Conservation (phyloP, 2,329 filamentous ascomycete species). For the Thyridium curvatum region DNA sequence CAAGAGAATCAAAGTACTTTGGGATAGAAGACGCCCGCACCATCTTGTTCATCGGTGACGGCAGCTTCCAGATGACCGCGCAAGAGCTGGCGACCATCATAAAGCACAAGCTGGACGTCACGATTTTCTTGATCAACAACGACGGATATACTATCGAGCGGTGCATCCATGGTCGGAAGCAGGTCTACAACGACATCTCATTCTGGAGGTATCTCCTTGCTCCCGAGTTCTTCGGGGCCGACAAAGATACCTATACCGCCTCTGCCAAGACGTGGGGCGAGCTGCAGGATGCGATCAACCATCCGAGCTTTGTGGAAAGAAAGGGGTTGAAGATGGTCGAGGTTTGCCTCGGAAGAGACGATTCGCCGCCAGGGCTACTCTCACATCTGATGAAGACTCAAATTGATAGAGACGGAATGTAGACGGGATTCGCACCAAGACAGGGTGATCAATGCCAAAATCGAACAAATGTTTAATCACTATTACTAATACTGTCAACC, state of each 20-base stretch:
- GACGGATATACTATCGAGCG: slow-evolving; percentile 87
- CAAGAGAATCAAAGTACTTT: slow-evolving; percentile 46
- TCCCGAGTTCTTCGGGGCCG: slow-evolving; percentile 11
- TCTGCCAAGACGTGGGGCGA: slow-evolving; percentile 1
- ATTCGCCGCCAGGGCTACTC: not conserved
- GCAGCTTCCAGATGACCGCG: slow-evolving; percentile 76
- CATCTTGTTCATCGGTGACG: slow-evolving; percentile 84
- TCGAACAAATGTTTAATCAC: too few relatives aligned
- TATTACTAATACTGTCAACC: too few relatives aligned
- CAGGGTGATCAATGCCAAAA: too few relatives aligned
- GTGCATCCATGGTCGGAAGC: slow-evolving; percentile 78
- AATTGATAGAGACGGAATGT: too few relatives aligned
- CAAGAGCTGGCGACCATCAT: slow-evolving; percentile 85
- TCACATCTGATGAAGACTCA: too few relatives aligned
- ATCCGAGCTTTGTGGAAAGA: not conserved
- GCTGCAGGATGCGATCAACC: not conserved
- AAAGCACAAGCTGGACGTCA: slow-evolving; percentile 64
- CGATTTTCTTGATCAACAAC: slow-evolving; percentile 83
- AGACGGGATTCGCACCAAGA: too few relatives aligned
- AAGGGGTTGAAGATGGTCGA: slow-evolving; percentile 4
- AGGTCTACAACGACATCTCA: slow-evolving; percentile 73
- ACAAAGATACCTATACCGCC: slow-evolving; percentile 1
- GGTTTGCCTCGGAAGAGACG: not conserved
- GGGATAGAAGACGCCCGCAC: slow-evolving; percentile 35
- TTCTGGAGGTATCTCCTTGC: slow-evolving; percentile 57